Base-by-base conservation (phyloP, 495 filamentous ascomycete species). In the Penicillium atrosanguineum region DNA sequence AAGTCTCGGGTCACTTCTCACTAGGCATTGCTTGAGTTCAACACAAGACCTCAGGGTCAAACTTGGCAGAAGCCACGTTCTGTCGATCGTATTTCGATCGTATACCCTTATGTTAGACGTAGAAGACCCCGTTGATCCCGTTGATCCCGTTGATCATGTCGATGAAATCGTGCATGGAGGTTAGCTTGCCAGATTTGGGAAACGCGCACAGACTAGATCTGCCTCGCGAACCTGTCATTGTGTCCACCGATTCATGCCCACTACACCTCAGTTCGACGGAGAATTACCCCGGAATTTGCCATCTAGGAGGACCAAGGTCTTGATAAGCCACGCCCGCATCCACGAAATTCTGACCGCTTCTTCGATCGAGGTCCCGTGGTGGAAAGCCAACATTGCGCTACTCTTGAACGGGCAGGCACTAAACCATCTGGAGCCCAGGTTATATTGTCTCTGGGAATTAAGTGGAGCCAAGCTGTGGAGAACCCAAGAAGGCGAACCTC, bases 11-110 rank as follows among this genome's bases (percentile, higher is more conserved):
- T 8, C 31, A 34, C 31, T 34, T 12, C 31, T 8, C 31, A 34
- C 48, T 55, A 39, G 57, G 49, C 58, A 51, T 56, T 61, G 58
- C 58, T 61, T 61, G 53, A 61, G 40, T 44, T 41, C 23, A 46
- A 34, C 37, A 44, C 50, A 45, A 52, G 52, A 37, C 40, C 47
- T 49, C 23, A 42, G 11, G 16, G 36, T 12, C 42, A 37, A 20
- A 8, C 59, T 57, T 61, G 54, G 59, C 59, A 26, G 18, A 19
- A 48, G 34, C 34, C 48, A 44, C 38, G 25, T 21, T 21, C 3
- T 45, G 42, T 45, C 45, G 51, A 55, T 49, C 46, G 19, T 21
- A 1, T 29, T 31, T 29, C n/a, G n/a, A n/a, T n/a, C n/a, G n/a
- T n/a, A n/a, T n/a, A n/a, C n/a, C 20, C 29, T n/a, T 18, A 28